A percentile compares a stretch with the other conserved stretches of the same genome.
Evolutionary conservation across 1,284 basidiomycete genomes (phyloP).

Genomic region (Naganishia sp.): DNA sequence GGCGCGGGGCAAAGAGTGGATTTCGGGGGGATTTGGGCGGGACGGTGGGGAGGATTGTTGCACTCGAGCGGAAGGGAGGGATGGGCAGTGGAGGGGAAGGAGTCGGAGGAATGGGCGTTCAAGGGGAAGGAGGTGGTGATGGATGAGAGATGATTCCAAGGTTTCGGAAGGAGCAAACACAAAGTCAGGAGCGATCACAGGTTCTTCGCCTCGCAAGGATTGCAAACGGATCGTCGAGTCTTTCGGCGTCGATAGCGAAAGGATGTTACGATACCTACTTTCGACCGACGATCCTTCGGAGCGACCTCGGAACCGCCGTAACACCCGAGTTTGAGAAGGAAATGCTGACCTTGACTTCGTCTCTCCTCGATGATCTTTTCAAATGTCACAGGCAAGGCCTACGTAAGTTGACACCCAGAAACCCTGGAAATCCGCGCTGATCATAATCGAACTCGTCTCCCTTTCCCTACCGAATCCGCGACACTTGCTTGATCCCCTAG

Average conservation of each 20-base stretch:
- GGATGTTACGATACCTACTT: too few relatives aligned
- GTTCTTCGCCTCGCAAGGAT: too few relatives aligned
- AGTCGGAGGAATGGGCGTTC: not conserved
- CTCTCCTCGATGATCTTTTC: not conserved
- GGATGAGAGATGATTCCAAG: not conserved
- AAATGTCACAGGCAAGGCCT: slow-evolving; percentile 46
- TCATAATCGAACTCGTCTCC: not conserved
- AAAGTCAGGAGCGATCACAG: not conserved
- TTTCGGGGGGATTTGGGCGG: not conserved
- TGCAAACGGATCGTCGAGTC: too few relatives aligned
- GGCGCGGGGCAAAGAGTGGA: not conserved
- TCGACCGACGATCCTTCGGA: too few relatives aligned
- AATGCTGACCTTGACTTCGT: slow-evolving; percentile 2
- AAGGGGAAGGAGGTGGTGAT: not conserved
- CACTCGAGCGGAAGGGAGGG: not conserved
- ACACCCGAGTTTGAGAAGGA: not conserved
- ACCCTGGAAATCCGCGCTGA: not conserved
- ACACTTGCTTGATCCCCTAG: slow-evolving; percentile 54
- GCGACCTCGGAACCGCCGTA: slow-evolving; percentile 24
- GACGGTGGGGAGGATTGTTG: not conserved
- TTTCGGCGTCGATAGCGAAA: too few relatives aligned
- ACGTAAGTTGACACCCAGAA: slow-evolving; percentile 34
- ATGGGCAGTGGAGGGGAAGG: not conserved
- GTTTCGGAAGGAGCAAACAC: not conserved
- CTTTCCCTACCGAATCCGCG: not conserved